Evolutionary conservation across 257 asterid genomes (phyloP).

Genomic region (Capsicum rhomboideum): DNA sequence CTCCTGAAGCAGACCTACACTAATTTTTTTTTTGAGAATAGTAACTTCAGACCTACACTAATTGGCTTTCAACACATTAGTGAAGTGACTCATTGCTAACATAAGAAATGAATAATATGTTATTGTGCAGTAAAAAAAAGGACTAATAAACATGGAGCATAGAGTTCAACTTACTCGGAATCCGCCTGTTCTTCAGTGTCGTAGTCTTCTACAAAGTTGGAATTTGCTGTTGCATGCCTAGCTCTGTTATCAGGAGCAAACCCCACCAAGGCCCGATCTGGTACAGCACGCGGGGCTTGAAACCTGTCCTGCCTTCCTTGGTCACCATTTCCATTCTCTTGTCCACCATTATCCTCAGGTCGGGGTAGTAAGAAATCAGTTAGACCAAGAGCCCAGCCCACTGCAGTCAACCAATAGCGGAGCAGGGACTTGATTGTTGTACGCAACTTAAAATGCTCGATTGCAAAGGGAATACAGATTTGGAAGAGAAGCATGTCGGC

Average conservation of each 20-base stretch:
- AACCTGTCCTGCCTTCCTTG: conserved; percentile 64
- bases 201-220: conserved; percentile 34
- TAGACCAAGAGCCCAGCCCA: conserved; percentile 94
- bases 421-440: conserved; percentile 82
- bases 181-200: conserved; percentile 64
- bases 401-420: conserved; percentile 89
- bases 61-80: background rate
- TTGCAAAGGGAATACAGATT: conserved; percentile 97
- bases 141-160: background rate
- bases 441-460: conserved; percentile 90
- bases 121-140: background rate
- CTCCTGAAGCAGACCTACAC: background rate
- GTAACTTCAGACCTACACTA: background rate
- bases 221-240: conserved; percentile 37
- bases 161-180: conserved; percentile 58
- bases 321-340: conserved; percentile 67
- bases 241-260: conserved; percentile 49
- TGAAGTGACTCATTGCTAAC: background rate
- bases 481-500: conserved; percentile 98
- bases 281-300: conserved; percentile 46
- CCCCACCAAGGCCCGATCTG: conserved; percentile 40
- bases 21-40: too few species aligned
- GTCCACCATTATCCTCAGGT: conserved; percentile 78
- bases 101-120: background rate
- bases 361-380: conserved; percentile 80